Base-by-base conservation (phyloP, 306 rosid genomes). In the Malus asiatica region DNA sequence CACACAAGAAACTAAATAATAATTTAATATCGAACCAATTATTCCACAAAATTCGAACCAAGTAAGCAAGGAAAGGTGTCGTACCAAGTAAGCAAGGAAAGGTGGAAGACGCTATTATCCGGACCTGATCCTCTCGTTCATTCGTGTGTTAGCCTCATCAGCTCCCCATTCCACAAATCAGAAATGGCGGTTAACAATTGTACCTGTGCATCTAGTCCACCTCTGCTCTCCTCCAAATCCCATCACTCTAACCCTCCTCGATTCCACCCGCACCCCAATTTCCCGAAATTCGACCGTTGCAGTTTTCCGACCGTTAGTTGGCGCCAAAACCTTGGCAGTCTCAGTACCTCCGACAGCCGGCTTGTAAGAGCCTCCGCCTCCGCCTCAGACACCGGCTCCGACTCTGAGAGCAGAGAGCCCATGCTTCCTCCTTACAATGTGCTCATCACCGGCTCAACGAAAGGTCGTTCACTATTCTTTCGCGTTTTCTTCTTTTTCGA, bases 371-470 rank as follows among this genome's bases (percentile, higher is more conserved):
- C 86, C 12, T 73, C 58, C 25, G 78, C 81, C 64, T 51, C 57
- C n/a, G 44, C 10, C 44, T 81, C 87, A 58, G 57, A 27, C 12
- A 71, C 58, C 25, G 78, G 81, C 64, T 51, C 57, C 58, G 45
- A 40, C 45, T 81, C 87, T 71, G 64, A 27, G 15, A 48, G 35
- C 10, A 60, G 70, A 40, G 67, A 83, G 44, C 86, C 97, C 57
- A 88, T 87, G 95, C 68, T 85, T 51, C 93, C 96, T 59, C 97
- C 98, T 76, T 94, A 78, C 76, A 90, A 92, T 78, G 97, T 92
- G 20, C 86, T 94, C 92, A 88, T 94, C 55, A 92, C 98, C 3
- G 98, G 97, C 67, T 89, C 98, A 16, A 89, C 87, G 76, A 94
- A 92, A 94, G 98, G 97, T 90, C 32, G 1, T 13, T 46, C 45